phyloP scores from a whole-genome alignment of 768 basidiomycete genomes.

The Pleurotus eryngii region DNA sequence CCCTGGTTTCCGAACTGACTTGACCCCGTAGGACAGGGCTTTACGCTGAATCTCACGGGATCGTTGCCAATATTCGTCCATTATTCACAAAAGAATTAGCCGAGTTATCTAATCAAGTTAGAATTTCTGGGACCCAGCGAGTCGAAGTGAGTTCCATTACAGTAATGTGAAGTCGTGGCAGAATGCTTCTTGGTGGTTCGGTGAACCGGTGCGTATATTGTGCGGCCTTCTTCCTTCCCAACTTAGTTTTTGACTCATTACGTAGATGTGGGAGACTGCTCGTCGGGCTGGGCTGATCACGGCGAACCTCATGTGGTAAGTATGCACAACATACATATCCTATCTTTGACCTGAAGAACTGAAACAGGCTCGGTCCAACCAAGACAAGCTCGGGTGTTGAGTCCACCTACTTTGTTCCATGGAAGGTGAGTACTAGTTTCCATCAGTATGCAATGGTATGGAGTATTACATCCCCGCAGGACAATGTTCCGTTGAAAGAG shows the following conservation, averaged over 20 bases:
- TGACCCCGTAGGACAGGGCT: constrained; percentile 70
- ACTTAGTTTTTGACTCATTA: background rate
- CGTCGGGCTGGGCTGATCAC: constrained; percentile 67
- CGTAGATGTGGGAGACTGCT: constrained; percentile 91
- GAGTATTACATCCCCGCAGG: constrained; percentile 23
- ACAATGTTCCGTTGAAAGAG: constrained; percentile 58
- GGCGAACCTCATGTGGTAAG: constrained; percentile 91
- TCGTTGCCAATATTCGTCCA: constrained; percentile 74
- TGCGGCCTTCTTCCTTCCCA: background rate
- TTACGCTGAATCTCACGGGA: constrained; percentile 86
- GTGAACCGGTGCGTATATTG: constrained; percentile 65
- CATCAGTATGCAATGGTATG: no score
- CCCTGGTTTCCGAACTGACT: background rate
- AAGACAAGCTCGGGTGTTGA: constrained; percentile 59
- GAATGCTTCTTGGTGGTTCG: constrained; percentile 80
- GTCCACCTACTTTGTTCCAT: constrained; percentile 78
- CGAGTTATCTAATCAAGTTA: constrained; percentile 23
- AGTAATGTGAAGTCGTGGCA: constrained; percentile 57
- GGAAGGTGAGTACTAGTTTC: constrained; percentile 44
- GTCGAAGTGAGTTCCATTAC: constrained; percentile 66
- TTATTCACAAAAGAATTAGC: no score
- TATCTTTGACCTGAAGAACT: background rate
- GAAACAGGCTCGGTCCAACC: constrained; percentile 76
- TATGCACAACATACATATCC: constrained; percentile 8
- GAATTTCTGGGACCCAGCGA: constrained; percentile 85